Conservation (phyloP, 2,329 filamentous ascomycete species). For the Fusarium kyushuense region DNA sequence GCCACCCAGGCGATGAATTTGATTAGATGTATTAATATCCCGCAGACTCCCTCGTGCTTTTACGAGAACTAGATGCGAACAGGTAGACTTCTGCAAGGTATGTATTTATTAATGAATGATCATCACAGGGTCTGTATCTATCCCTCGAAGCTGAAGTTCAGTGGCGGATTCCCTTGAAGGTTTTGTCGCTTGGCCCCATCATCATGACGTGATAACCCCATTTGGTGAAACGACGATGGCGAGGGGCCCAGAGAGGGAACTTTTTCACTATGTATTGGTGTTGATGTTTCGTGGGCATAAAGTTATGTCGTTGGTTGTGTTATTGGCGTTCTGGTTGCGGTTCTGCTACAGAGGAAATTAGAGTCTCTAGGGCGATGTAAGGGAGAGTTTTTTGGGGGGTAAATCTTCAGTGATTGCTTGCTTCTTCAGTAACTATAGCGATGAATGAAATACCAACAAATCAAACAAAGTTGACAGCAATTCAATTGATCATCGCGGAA, state of each 20-base stretch:
- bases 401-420: no score
- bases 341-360: conserved; percentile 31
- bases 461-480: background rate
- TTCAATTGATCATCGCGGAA: background rate
- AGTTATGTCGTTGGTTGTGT: background rate
- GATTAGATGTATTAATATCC: background rate
- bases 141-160: background rate
- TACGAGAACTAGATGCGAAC: background rate
- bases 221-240: conserved; percentile 23
- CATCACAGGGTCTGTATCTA: background rate
- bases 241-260: background rate
- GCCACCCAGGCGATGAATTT: conserved; percentile 1
- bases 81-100: background rate
- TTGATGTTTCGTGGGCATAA: background rate
- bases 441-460: conserved; percentile 11
- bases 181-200: conserved; percentile 31
- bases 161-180: conserved; percentile 2
- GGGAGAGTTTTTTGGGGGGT: conserved; percentile 19
- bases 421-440: background rate
- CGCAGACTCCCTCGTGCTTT: background rate
- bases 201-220: conserved; percentile 29
- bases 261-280: background rate
- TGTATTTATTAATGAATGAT: background rate
- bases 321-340: conserved; percentile 11
- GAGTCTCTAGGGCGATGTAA: conserved; percentile 25